phyloP scores from a whole-genome alignment of 1,284 basidiomycete species.

The Rhodotorula sp. region DNA sequence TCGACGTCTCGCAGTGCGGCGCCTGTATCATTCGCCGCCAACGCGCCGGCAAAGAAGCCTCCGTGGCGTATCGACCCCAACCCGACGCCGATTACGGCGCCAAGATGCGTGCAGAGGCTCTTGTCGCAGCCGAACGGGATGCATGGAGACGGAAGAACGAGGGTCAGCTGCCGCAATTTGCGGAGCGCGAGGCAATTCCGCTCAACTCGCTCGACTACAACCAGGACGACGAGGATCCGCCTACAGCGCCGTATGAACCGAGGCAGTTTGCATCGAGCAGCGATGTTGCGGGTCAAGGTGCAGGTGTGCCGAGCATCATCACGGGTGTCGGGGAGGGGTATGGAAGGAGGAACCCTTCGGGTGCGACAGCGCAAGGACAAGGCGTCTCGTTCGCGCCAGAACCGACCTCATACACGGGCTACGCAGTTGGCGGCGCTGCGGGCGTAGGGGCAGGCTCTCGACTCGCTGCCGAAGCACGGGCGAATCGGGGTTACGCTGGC shows the following conservation, averaged over 20 bases:
- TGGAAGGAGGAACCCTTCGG: slow-evolving; percentile 25
- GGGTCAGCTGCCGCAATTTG: slow-evolving; percentile 15
- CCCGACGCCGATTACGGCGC: slow-evolving; percentile 23
- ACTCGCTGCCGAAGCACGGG: slow-evolving; percentile 22
- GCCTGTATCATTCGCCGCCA: slow-evolving; percentile 31
- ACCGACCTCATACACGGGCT: neutral
- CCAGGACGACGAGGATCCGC: neutral
- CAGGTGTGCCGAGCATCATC: slow-evolving; percentile 20
- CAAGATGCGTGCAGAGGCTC: slow-evolving; percentile 28
- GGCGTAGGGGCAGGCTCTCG: slow-evolving; percentile 9
- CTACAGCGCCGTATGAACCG: neutral
- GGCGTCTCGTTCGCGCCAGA: slow-evolving; percentile 12
- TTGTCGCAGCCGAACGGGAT: slow-evolving; percentile 3
- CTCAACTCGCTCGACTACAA: slow-evolving; percentile 7
- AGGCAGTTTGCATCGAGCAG: neutral
- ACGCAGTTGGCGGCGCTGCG: neutral
- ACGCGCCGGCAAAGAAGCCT: slow-evolving; percentile 16
- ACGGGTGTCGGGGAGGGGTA: slow-evolving; percentile 36
- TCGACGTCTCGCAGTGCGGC: slow-evolving; percentile 23
- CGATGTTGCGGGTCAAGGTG: neutral
- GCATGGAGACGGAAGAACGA: neutral
- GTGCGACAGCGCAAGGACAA: neutral
- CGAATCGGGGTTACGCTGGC: slow-evolving; percentile 12
- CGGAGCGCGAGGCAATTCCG: slow-evolving; percentile 18
- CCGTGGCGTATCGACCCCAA: slow-evolving; percentile 20